Evolutionary conservation across 2,329 filamentous ascomycete genomes (phyloP).

Genomic region (Calonectria crousiana): DNA sequence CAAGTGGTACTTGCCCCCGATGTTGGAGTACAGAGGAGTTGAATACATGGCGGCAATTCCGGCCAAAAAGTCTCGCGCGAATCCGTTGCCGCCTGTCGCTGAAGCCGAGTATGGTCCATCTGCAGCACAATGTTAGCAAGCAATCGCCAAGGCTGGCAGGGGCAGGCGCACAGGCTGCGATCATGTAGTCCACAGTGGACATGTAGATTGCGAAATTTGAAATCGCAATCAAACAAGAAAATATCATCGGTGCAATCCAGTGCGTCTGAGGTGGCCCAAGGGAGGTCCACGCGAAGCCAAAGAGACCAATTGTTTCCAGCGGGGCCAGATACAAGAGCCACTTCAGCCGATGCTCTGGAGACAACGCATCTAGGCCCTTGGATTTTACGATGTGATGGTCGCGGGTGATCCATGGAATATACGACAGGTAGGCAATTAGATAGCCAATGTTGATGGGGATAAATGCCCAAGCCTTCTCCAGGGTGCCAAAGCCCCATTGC

Average conservation of each 20-base stretch:
- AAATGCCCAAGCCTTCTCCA: background rate
- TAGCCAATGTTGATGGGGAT: constrained; percentile 8
- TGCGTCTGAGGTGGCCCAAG: background rate
- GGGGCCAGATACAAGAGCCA: background rate
- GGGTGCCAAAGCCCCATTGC: background rate
- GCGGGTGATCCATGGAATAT: background rate
- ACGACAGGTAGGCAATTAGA: background rate
- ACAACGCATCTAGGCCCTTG: background rate
- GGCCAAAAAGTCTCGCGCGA: background rate
- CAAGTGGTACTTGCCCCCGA: background rate
- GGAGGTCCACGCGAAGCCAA: background rate
- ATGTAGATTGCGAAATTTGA: background rate
- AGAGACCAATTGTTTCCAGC: background rate
- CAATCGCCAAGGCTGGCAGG: too few species aligned
- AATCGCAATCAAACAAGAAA: background rate
- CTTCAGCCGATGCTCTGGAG: background rate
- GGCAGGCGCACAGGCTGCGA: background rate
- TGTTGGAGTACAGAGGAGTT: background rate
- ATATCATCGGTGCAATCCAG: background rate
- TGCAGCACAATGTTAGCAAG: background rate
- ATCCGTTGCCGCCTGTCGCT: background rate
- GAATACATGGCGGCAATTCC: background rate
- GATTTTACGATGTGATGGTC: background rate
- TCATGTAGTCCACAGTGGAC: constrained; percentile 4
- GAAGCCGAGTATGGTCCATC: background rate